Evolutionary conservation across 768 basidiomycete genomes (phyloP), one percentile per base, ranked within the genome.

Genomic region (Rickenella mellea): DNA sequence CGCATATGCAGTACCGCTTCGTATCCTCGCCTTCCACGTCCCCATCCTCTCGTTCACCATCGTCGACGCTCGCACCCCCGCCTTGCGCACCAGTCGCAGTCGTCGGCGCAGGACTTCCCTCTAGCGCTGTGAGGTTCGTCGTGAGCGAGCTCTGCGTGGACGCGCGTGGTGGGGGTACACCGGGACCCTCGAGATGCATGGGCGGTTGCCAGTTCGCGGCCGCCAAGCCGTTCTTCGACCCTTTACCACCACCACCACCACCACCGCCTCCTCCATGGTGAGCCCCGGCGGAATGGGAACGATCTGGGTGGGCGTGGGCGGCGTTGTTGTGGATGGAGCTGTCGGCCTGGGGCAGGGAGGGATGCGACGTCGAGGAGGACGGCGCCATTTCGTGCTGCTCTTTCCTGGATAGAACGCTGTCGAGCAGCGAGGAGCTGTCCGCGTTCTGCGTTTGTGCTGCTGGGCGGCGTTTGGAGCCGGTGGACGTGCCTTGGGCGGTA

Each of bases 1-100:
- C 71, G 60, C 92, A 97, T 67, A 80, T 72, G 62, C 92, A 97
- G 56, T 97, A 94, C 11, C 73, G 71, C 52, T 69, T 75, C 40
- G 73, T 67, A 53, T 76, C 72, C 35, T 73, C 73, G 14, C 64
- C 70, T 36, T 71, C 73, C 4, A 71, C 84, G 30, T 80, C 85
- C 9, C 63, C 72, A 33, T 74, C 76, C 3, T 32, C 73, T 0
- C 63, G 66, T 4, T 57, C 59, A 1, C 55, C 70, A 12, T 69
- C 77, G 28, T 70, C 75, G 2, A 62, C 69, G 73, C 30, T 58
- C 54, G 41, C 54, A 50, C 27, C 51, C 52, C n/a, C 52, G 52
- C 39, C 60, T 56, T 17, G 48, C 48, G 20, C 64, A 61, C 4
- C 67, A 64, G 20, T 57, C 64, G n/a, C 59, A 58, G 19, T 60